Conservation (phyloP, 345 rosid genomes). For the Populus simonii region DNA sequence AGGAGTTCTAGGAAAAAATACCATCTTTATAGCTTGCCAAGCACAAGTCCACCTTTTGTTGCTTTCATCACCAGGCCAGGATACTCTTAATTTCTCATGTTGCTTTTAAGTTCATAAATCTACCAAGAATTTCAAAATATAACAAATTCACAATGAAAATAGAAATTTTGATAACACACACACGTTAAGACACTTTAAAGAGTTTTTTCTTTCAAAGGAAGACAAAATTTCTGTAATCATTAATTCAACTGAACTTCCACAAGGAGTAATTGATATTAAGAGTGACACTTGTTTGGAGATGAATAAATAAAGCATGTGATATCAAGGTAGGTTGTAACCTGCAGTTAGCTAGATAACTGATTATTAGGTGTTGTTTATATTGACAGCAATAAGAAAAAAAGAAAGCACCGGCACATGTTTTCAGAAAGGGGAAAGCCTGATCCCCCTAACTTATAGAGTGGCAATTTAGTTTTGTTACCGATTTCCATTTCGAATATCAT, state of each 20-base stretch:
- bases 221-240: too few species aligned
- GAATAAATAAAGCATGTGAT: not conserved
- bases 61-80: conserved; percentile 39
- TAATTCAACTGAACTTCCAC: too few species aligned
- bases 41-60: conserved; percentile 34
- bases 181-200: too few species aligned
- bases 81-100: conserved; percentile 39
- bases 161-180: not conserved
- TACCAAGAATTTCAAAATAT: conserved; percentile 14
- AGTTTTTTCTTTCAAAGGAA: not conserved
- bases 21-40: conserved; percentile 50
- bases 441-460: too few species aligned
- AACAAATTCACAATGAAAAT: not conserved
- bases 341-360: not conserved
- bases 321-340: not conserved
- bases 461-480: too few species aligned
- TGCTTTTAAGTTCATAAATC: conserved; percentile 33
- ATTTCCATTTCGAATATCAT: too few species aligned
- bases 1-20: not conserved
- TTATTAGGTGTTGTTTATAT: not conserved
- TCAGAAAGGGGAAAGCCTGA: too few species aligned
- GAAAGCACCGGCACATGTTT: not conserved
- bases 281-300: not conserved
- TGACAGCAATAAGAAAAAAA: not conserved
- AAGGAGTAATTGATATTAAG: too few species aligned